Evolutionary conservation across 352 stramenopile genomes (phyloP), one percentile per base, ranked within the genome.

Genomic region (Discostella stelligera): DNA sequence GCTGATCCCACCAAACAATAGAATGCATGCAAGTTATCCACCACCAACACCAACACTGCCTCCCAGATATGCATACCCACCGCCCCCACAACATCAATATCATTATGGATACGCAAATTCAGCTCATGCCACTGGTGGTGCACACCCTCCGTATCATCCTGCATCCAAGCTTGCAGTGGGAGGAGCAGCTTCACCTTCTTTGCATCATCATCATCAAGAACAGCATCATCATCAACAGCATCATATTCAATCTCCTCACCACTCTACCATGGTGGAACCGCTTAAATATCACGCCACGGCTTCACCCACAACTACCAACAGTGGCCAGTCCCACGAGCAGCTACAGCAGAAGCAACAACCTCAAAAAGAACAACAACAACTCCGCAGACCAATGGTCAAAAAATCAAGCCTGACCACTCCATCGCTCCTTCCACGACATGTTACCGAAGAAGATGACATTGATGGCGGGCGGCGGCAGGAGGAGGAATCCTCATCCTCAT

Each of bases 1-100:
- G 25, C 21, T 41, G 23, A 18, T 30, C 18, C 41, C 21, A 58
- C 41, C 60, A 37, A 41, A 67, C 2, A 2, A 32, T 58, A 14
- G 60, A 67, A 67, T 56, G 37, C 60, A 67, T 55, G 54, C 41
- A 8, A 56, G 54, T 58, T 39, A 10, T 10, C 37, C 37, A 14
- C 37, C 37, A 2, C 37, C 37, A 2, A 3, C 37, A 44, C 37
- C 37, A 44, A 3, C 59, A 55, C 20, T 11, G 20, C 56, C 30
- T 60, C 53, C 23, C 2, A 20, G 53, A 61, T 61, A 61, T 20
- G 25, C 53, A 48, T 61, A 61, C 53, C 27, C 58, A 48, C 20
- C 48, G 5, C 27, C 27, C 2, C 27, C 27, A 32, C 27, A 32
- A 32, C 2, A 53, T 53, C 46, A 16, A 53, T 7, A 53, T 53